Evolutionary conservation across 805 yeast species (phyloP), one percentile per base, ranked within the genome.

Genomic region (Teunomyces pallodes): DNA sequence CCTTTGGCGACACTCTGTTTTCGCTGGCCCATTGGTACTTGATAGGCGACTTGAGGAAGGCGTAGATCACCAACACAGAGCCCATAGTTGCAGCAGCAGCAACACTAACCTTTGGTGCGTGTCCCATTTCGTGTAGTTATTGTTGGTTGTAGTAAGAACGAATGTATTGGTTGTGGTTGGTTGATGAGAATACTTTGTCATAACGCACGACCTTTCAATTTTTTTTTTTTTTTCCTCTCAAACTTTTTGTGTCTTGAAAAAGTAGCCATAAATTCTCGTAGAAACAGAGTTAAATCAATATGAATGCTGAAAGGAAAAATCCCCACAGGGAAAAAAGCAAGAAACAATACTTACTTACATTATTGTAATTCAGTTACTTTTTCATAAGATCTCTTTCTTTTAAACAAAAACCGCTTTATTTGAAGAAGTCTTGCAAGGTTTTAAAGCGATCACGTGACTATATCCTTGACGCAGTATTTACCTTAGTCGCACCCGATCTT

Each of bases 1-100:
- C 77, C 60, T 73, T 73, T 31, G 78, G 78, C 53, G 74, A 69
- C 46, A 72, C 54, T 61, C 76, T 69, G 60, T 68, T 71, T 52
- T 72, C 76, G 39, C 65, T 55, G 30, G 68, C 67, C 67, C 67
- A 71, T 53, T 64, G 62, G 60, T 73, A 70, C 52, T 73, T 73
- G 54, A 67, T 58, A 14, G 78, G 78, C 9, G 77, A 70, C 56
- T 73, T 73, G 61, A 73, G 59, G 46, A 56, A 54, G 20, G 55
- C 64, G 50, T 72, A 73, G 47, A 69, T 61, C 26, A 67, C 54
- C 29, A 66, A 55, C 33, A 73, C 77, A 5, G 76, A 70, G 14
- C 73, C 59, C 76, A 73, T 73, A 51, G 73, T 67, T 47, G 67
- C 69, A 41, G 66, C 64, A 49, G 78, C 76, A 51, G 71, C 69